Percentiles rank a stretch among this genome's conserved stretches.
Evolutionary conservation across 371 early-diverging fungal genomes (phyloP).

Genomic region (Apophysomyces variabilis): DNA sequence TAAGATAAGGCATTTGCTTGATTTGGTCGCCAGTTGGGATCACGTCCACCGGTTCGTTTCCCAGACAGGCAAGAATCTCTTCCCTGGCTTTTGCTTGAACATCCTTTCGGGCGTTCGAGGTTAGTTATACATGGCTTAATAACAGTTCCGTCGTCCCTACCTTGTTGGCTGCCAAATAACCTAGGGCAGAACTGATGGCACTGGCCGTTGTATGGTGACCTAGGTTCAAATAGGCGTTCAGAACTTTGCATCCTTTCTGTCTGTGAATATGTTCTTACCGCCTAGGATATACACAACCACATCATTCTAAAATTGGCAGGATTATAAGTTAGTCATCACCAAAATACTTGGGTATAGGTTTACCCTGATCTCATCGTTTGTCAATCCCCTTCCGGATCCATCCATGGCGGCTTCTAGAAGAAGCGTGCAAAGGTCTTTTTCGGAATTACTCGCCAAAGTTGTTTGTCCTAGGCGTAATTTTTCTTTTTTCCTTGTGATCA

Average conservation of each 20-base stretch:
- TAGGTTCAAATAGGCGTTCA: not conserved
- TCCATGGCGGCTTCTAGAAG: conserved; percentile 25
- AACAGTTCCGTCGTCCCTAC: too few relatives aligned
- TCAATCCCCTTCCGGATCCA: not conserved
- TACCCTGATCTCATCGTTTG: not conserved
- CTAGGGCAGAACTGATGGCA: conserved; percentile 41
- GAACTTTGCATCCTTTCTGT: not conserved
- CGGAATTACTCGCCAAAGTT: not conserved
- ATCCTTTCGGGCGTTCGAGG: conserved; percentile 13
- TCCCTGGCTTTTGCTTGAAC: conserved; percentile 52
- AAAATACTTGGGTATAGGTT: not conserved
- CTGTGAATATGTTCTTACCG: not conserved
- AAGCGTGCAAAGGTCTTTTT: conserved; percentile 31
- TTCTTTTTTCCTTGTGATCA: conserved; percentile 41
- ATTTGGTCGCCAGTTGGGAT: conserved; percentile 50
- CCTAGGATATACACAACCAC: conserved; percentile 34
- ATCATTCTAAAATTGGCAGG: not conserved
- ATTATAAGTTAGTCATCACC: not conserved
- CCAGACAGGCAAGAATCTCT: conserved; percentile 55
- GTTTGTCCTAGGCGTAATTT: conserved; percentile 13
- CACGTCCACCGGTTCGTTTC: conserved; percentile 41
- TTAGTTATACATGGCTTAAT: too few relatives aligned
- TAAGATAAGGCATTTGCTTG: conserved; percentile 46
- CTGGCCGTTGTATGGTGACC: conserved; percentile 60
- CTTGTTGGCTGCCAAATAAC: conserved; percentile 36